Evolutionary conservation across 768 basidiomycete genomes (phyloP).

Genomic region (Rhodotorula kratochvilovae): DNA sequence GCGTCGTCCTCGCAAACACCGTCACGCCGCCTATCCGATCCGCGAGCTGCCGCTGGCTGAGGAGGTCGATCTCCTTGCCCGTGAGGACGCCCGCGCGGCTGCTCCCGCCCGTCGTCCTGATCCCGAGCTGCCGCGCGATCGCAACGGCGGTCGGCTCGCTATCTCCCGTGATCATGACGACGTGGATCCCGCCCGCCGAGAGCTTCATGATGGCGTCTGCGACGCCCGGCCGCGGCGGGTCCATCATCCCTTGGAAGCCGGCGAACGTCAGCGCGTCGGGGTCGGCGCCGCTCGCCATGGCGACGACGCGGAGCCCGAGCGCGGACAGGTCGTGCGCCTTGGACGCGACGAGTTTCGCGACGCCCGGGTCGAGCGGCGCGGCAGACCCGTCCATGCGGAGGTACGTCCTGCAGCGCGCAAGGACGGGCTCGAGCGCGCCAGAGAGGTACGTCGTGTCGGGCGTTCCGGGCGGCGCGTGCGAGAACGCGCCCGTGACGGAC

Average conservation of each 20-base stretch:
- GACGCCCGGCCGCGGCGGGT: constrained; percentile 91
- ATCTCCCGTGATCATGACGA: constrained; percentile 99
- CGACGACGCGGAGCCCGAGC: constrained; percentile 66
- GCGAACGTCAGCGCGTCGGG: constrained; percentile 64
- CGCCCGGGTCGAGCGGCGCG: constrained; percentile 66
- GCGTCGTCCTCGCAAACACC: constrained; percentile 93
- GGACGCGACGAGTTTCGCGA: constrained; percentile 62
- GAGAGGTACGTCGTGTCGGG: constrained; percentile 85
- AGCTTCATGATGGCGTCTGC: constrained; percentile 76
- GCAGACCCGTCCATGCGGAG: constrained; percentile 86
- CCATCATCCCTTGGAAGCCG: constrained; percentile 91
- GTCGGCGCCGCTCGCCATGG: constrained; percentile 80
- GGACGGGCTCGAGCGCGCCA: constrained; percentile 81
- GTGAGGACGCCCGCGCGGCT: constrained; percentile 57
- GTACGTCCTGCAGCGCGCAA: constrained; percentile 81
- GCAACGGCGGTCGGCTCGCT: constrained; percentile 83
- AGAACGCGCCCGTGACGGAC: constrained; percentile 68
- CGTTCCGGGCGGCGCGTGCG: constrained; percentile 43
- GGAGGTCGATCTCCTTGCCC: constrained; percentile 75
- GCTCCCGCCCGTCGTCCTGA: constrained; percentile 57
- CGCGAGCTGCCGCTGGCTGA: constrained; percentile 72
- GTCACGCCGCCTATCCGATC: constrained; percentile 75
- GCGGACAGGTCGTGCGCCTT: constrained; percentile 68
- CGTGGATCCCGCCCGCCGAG: constrained; percentile 80
- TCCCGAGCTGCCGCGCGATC: constrained; percentile 78